Percentiles rank a stretch among this genome's conserved stretches.
These are phyloP conservation scores for Myriosclerotinia duriaeana DNA, from an alignment of 2,329 filamentous ascomycete species.

Conservation along the genomic window DNA sequence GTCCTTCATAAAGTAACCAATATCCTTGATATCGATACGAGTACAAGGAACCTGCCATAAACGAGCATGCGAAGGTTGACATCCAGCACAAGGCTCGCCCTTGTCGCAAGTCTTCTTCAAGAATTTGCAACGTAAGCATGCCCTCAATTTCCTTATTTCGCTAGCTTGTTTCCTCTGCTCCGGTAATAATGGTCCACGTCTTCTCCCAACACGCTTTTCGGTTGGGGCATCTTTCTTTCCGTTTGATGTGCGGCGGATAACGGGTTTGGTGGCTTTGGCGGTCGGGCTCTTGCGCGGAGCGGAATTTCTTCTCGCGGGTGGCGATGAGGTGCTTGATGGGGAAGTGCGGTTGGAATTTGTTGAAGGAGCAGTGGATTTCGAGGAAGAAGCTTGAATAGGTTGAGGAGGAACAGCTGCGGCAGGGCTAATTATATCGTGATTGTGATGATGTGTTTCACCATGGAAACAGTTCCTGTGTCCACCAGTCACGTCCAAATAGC, in stretches of 20 bases:
- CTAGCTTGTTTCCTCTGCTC: slow-evolving; percentile 96
- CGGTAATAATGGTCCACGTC: slow-evolving; percentile 84
- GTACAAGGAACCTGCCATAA: slow-evolving; percentile 98
- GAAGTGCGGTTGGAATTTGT: slow-evolving; percentile 56
- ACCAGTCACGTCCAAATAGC: slow-evolving; percentile 58
- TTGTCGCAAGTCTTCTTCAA: slow-evolving; percentile 99
- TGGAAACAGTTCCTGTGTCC: slow-evolving; percentile 62
- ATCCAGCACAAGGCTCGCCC: slow-evolving; percentile 92
- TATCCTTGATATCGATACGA: slow-evolving; percentile 97
- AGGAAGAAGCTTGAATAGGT: slow-evolving; percentile 63
- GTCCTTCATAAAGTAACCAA: slow-evolving; percentile 98
- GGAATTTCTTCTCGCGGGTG: slow-evolving; percentile 66
- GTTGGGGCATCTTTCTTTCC: slow-evolving; percentile 73
- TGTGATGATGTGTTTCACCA: slow-evolving; percentile 53
- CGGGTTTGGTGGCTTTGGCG: slow-evolving; percentile 78
- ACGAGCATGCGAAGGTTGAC: slow-evolving; percentile 90
- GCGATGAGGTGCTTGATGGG: slow-evolving; percentile 59
- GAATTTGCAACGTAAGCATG: slow-evolving; percentile 95
- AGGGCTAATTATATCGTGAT: slow-evolving; percentile 62
- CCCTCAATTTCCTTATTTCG: slow-evolving; percentile 91
- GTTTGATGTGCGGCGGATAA: slow-evolving; percentile 75
- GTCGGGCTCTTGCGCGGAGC: slow-evolving; percentile 61
- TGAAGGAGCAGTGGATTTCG: slow-evolving; percentile 59
- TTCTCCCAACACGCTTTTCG: slow-evolving; percentile 91
- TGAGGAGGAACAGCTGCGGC: slow-evolving; percentile 67